Base-by-base conservation (phyloP, 2,329 filamentous ascomycete genomes). In the Lecanicillium sp. region DNA sequence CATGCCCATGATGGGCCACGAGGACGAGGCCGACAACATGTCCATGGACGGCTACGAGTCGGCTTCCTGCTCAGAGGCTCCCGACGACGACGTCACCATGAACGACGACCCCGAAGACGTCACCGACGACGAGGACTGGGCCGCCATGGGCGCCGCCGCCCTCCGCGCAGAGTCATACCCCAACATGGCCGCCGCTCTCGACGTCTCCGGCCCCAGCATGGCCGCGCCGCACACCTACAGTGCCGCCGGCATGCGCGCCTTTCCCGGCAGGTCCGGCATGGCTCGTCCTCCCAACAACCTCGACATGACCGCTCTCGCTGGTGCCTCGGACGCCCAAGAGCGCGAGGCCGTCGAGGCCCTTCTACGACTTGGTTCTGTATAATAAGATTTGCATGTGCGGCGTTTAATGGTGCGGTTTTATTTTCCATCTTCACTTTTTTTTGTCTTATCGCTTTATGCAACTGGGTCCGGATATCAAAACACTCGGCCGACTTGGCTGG, bases 61-160 rank as follows among this genome's bases (percentile, higher is more conserved):
- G 44, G 84, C 80, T 42, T 90, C 87, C 11, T 90, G 86, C 60
- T 89, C 85, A 26, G 86, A 89, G 58, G 85, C 84, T 15, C 78
- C 79, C 35, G 80, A 83, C 47, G 84, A 86, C 51, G 78, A 83
- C 51, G 74, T 81, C 52, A 71, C 71, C 56, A 79, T 83, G 71
- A 82, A 83, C 58, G 85, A 88, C 57, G 86, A 94, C 61, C 81
- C 87, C 52, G 84, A 86, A 55, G 89, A 95, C 61, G 79, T 87
- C 51, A 97, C 93, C 20, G 93, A 97, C 62, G 89, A 96, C 62
- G 91, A 97, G 67, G 90, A 97, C 67, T 96, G 91, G 90, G 88
- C 87, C 39, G 82, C 86, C 44, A 86, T 95, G 53, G 91, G 90
- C 47, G 88, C 90, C 24, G 89, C 86, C 47, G 87, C 88, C 55